phyloP scores from a whole-genome alignment of 495 filamentous ascomycete genomes.

The Cercophora scortea region DNA sequence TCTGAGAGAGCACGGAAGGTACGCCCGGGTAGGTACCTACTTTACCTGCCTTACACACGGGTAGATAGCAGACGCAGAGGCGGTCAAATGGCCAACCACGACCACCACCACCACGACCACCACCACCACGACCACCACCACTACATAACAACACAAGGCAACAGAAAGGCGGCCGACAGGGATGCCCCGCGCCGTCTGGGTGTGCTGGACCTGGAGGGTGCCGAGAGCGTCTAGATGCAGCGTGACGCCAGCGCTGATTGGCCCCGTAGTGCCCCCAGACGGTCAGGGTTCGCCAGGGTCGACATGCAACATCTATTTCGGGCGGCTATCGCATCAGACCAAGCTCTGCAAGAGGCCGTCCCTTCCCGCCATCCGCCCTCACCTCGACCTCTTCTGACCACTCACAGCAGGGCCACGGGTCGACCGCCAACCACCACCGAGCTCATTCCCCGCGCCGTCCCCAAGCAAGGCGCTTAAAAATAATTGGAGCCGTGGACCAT shows the following conservation, averaged over 20 bases:
- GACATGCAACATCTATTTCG: slow-evolving; percentile 17
- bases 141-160: no score
- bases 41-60: no score
- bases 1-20: no score
- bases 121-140: no score
- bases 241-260: slow-evolving; percentile 21
- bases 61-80: background rate
- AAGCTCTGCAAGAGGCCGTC: background rate
- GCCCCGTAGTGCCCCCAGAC: background rate
- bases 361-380: slow-evolving; percentile 4
- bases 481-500: no score
- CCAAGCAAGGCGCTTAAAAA: slow-evolving; percentile 14
- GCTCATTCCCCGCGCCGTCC: background rate
- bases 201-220: background rate
- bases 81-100: background rate
- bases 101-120: no score
- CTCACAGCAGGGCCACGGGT: slow-evolving; percentile 5
- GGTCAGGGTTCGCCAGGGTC: slow-evolving; percentile 4
- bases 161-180: background rate
- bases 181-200: background rate
- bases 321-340: slow-evolving; percentile 9
- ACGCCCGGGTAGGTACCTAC: no score
- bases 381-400: slow-evolving; percentile 1
- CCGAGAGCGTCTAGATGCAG: slow-evolving; percentile 22
- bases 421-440: background rate